phyloP scores from a whole-genome alignment of 306 rosid genomes.

The Lupinus albus region DNA sequence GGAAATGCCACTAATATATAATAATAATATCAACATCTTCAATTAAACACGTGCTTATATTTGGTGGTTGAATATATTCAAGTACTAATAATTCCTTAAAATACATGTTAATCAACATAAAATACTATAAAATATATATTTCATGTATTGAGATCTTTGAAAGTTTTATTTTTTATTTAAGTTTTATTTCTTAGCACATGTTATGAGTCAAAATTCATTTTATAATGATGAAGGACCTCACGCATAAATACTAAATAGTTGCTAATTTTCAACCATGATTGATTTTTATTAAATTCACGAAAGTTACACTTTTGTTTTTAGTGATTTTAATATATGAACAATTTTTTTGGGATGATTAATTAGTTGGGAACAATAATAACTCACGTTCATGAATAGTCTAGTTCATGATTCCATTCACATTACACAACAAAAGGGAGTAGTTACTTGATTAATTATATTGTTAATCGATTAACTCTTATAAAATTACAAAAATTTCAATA shows the following conservation, averaged over 20 bases:
- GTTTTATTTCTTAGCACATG: no score
- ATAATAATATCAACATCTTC: not conserved
- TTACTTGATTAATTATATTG: no score
- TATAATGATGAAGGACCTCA: not conserved
- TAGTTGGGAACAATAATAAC: not conserved
- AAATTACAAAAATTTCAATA: no score
- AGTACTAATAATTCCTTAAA: no score
- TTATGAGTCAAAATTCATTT: no score
- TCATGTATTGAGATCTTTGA: no score
- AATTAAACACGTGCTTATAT: slow-evolving; percentile 36
- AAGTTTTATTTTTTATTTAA: no score
- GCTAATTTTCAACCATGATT: not conserved
- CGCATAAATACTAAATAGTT: not conserved
- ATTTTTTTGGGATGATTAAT: not conserved
- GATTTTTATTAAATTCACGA: not conserved
- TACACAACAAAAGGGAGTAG: no score
- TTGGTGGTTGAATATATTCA: not conserved
- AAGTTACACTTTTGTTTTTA: not conserved
- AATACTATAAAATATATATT: no score
- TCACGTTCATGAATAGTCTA: not conserved
- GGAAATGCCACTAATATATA: not conserved
- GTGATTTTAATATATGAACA: not conserved
- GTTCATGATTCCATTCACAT: not conserved
- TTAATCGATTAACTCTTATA: no score
- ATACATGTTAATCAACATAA: no score